A percentile compares a stretch with the other conserved stretches of the same genome.
Conservation (phyloP, 1,284 basidiomycete genomes). For the Apiotrichum montevideense region DNA sequence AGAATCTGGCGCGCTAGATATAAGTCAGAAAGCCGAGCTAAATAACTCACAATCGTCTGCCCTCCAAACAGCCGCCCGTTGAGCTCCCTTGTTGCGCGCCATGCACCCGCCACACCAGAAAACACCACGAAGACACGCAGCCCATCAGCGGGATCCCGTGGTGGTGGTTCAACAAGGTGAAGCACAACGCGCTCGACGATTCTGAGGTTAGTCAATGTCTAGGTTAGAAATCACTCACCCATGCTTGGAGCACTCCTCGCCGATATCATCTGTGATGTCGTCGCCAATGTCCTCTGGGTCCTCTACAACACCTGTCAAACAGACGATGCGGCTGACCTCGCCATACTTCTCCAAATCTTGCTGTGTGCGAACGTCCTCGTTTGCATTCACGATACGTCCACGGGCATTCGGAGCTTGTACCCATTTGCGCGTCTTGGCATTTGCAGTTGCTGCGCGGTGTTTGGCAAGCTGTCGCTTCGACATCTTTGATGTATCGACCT, state of each 20-base stretch:
- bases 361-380: slow-evolving; percentile 62
- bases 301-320: slow-evolving; percentile 80
- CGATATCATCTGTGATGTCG: slow-evolving; percentile 78
- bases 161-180: slow-evolving; percentile 64
- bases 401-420: slow-evolving; percentile 50
- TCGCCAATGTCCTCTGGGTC: slow-evolving; percentile 74
- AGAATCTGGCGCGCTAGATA: slow-evolving; percentile 64
- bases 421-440: slow-evolving; percentile 37
- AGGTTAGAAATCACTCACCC: slow-evolving; percentile 53
- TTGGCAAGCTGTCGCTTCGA: slow-evolving; percentile 39
- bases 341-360: slow-evolving; percentile 74
- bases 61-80: slow-evolving; percentile 89
- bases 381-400: slow-evolving; percentile 80
- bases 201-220: slow-evolving; percentile 47
- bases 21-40: neutral
- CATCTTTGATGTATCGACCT: slow-evolving; percentile 14
- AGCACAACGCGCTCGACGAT: slow-evolving; percentile 82
- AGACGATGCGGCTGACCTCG: slow-evolving; percentile 78
- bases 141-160: slow-evolving; percentile 58
- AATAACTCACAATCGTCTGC: slow-evolving; percentile 55
- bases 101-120: slow-evolving; percentile 81
- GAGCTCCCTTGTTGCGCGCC: slow-evolving; percentile 84
- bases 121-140: slow-evolving; percentile 81
- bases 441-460: slow-evolving; percentile 37
- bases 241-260: slow-evolving; percentile 50